Evolutionary conservation across 2,329 filamentous ascomycete genomes (phyloP).

Genomic region (Alternaria hordeiaustralica): DNA sequence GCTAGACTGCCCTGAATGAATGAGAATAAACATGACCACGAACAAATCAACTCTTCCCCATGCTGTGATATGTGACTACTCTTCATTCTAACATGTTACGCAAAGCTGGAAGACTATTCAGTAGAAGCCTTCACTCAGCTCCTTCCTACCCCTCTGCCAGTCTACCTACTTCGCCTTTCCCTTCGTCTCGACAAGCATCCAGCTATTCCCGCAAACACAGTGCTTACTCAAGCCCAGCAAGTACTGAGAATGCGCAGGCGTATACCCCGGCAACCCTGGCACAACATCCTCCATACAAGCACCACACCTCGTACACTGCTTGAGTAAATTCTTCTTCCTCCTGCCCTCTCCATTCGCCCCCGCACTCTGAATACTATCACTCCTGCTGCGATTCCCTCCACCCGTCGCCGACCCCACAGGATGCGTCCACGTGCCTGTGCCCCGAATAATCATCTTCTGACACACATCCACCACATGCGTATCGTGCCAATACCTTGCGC

Average conservation of each 20-base stretch:
- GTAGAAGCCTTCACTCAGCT: neutral
- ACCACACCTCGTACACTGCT: constrained; percentile 55
- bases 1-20: constrained; percentile 27
- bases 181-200: constrained; percentile 44
- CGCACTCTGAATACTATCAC: constrained; percentile 31
- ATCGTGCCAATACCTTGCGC: constrained; percentile 66
- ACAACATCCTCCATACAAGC: constrained; percentile 56
- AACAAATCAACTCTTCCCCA: neutral
- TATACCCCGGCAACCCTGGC: constrained; percentile 39
- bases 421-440: constrained; percentile 33
- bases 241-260: constrained; percentile 40
- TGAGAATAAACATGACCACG: constrained; percentile 17
- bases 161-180: constrained; percentile 10
- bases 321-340: constrained; percentile 37
- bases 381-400: constrained; percentile 14
- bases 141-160: neutral
- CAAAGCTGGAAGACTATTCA: neutral
- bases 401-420: constrained; percentile 13
- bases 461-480: constrained; percentile 65
- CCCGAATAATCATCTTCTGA: constrained; percentile 57
- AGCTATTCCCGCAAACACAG: constrained; percentile 48
- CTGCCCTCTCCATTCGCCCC: constrained; percentile 5
- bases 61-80: neutral
- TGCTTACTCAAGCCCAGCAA: constrained; percentile 48
- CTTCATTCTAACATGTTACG: no score